Conservation (phyloP, 306 rosid species). For the Begonia peltatifolia region DNA sequence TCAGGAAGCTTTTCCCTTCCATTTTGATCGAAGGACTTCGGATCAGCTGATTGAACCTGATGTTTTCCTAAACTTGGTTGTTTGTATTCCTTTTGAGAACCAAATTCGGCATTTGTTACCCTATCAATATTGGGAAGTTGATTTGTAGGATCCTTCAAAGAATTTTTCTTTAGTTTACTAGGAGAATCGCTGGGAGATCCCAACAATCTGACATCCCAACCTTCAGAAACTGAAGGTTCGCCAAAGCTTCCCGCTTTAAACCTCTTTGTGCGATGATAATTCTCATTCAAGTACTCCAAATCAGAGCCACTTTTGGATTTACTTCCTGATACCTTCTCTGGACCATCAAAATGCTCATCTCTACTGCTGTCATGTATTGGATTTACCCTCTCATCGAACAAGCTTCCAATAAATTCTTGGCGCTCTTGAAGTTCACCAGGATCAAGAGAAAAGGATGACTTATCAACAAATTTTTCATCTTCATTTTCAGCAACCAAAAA, state of each 20-base stretch:
- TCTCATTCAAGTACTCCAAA: conserved; percentile 36
- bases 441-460: conserved; percentile 31
- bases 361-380: conserved; percentile 31
- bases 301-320: conserved; percentile 52
- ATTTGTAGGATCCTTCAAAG: conserved; percentile 26
- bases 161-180: conserved; percentile 34
- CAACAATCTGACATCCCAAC: conserved; percentile 30
- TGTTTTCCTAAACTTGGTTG: conserved; percentile 41
- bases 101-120: conserved; percentile 38
- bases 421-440: conserved; percentile 38
- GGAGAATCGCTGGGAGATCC: conserved; percentile 41
- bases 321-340: conserved; percentile 46
- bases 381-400: conserved; percentile 53
- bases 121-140: conserved; percentile 43
- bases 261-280: conserved; percentile 39
- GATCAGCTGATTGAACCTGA: conserved; percentile 44
- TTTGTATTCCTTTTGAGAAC: conserved; percentile 40
- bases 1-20: conserved; percentile 32
- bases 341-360: conserved; percentile 57
- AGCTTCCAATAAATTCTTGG: conserved; percentile 49
- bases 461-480: conserved; percentile 24
- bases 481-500: conserved; percentile 14
- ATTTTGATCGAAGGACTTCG: conserved; percentile 42
- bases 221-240: conserved; percentile 30
- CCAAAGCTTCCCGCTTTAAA: conserved; percentile 29